Conservation (phyloP, 2,329 filamentous ascomycete species). For the Penicillium sp. region DNA sequence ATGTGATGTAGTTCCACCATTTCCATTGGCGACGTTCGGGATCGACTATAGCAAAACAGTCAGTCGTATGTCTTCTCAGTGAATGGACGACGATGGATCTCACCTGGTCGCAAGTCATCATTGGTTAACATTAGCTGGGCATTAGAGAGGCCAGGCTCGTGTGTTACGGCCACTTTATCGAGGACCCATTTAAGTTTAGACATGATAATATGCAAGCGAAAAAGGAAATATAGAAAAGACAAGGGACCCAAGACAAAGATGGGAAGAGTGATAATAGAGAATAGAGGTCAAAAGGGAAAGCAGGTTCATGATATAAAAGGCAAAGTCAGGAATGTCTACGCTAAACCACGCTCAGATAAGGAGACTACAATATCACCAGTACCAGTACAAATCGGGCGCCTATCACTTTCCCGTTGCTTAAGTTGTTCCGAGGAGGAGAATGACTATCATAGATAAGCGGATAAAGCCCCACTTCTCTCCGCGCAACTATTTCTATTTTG, state of each 20-base stretch:
- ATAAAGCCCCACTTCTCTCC: slow-evolving; percentile 18
- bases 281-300: neutral
- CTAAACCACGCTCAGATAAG: too few species aligned
- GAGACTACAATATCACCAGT: slow-evolving; percentile 1
- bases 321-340: neutral
- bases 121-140: slow-evolving; percentile 85
- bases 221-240: neutral
- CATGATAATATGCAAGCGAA: slow-evolving; percentile 17
- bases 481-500: slow-evolving; percentile 12
- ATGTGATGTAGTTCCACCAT: slow-evolving; percentile 80
- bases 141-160: slow-evolving; percentile 69
- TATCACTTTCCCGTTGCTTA: slow-evolving; percentile 19
- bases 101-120: slow-evolving; percentile 65
- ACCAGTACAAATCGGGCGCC: neutral
- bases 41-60: slow-evolving; percentile 56
- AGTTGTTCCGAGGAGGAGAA: slow-evolving; percentile 21
- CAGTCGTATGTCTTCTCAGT: neutral
- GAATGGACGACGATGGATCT: slow-evolving; percentile 7
- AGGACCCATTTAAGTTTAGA: slow-evolving; percentile 27
- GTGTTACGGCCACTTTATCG: slow-evolving; percentile 63
- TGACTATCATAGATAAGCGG: slow-evolving; percentile 9
- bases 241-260: neutral
- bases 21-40: slow-evolving; percentile 75
- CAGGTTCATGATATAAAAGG: slow-evolving; percentile 14
- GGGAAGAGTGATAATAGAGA: neutral